Evolutionary conservation across 345 rosid species (phyloP), one percentile per base, ranked within the genome.

Genomic region (Salix exigua): DNA sequence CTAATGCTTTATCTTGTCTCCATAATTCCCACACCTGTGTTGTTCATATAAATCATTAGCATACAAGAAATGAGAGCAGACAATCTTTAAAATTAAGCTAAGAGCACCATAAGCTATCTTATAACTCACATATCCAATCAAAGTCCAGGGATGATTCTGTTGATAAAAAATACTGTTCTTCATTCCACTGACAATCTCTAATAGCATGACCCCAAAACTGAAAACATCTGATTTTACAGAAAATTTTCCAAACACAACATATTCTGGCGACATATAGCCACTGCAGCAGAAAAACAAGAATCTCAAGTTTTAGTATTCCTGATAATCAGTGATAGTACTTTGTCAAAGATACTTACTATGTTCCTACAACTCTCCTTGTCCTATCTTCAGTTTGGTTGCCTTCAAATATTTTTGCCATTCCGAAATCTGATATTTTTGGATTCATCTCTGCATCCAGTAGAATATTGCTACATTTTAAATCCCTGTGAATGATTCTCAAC

Each of bases 341-440:
- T 37, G 40, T 37, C 40, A 37, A 6, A 12, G 18, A 4, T 80
- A 89, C 90, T 88, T 82, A 89, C 96, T 78, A 91, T 76, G 97
- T 92, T 80, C 97, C 96, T 0, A 89, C 91, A 0, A 91, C 89
- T 5, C 89, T 83, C 2, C 77, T 89, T 2, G 91, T 91, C 30
- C 77, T 78, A 28, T 81, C 93, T 82, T 87, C 85, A 16, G 82
- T 70, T 81, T 90, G 88, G 72, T 89, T 88, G 0, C 78, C 80
- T 1, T 88, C 86, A n/a, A n/a, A n/a, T n/a, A n/a, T n/a, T n/a
- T n/a, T n/a, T n/a, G n/a, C n/a, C n/a, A n/a, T n/a, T n/a, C n/a
- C n/a, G n/a, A n/a, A n/a, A n/a, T n/a, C n/a, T n/a, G n/a, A n/a
- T n/a, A n/a, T n/a, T n/a, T n/a, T n/a, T n/a, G n/a, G n/a, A n/a